These are phyloP conservation scores for Lipomyces japonicus DNA, from an alignment of 805 yeast genomes.

Conservation along the genomic window DNA sequence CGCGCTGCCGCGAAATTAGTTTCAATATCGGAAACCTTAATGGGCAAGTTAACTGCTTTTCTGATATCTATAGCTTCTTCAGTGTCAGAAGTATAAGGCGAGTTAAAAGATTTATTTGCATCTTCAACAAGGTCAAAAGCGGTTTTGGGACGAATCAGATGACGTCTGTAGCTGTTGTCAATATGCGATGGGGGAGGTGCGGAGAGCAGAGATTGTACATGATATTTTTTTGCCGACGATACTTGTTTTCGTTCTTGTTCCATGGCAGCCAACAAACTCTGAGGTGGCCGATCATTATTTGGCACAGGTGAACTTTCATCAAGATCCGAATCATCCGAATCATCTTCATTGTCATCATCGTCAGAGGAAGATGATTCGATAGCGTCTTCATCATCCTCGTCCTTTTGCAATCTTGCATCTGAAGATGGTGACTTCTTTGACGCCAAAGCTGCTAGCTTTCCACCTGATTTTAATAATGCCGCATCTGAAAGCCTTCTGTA, in stretches of 20 bases:
- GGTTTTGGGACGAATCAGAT: conserved; percentile 57
- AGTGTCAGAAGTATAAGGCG: conserved; percentile 66
- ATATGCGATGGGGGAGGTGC: conserved; percentile 31
- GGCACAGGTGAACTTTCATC: conserved; percentile 22
- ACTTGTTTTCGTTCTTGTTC: conserved; percentile 34
- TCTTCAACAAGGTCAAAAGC: conserved; percentile 38
- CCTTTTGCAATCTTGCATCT: conserved; percentile 27
- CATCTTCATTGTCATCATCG: conserved; percentile 29
- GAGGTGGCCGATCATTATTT: conserved; percentile 29
- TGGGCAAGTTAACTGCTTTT: conserved; percentile 52
- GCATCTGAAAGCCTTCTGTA: conserved; percentile 29
- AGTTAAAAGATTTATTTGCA: conserved; percentile 23
- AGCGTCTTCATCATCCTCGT: conserved; percentile 29
- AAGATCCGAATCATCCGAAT: conserved; percentile 17
- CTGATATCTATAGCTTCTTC: conserved; percentile 63
- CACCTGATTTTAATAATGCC: conserved; percentile 29
- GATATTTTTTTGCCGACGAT: conserved; percentile 23
- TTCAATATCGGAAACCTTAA: conserved; percentile 54
- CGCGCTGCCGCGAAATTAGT: conserved; percentile 52
- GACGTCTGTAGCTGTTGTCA: conserved; percentile 53
- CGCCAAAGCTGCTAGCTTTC: conserved; percentile 25
- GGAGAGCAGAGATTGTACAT: conserved; percentile 31
- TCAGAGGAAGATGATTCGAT: conserved; percentile 28
- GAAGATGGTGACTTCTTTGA: conserved; percentile 17
- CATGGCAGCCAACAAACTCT: conserved; percentile 32